phyloP scores from a whole-genome alignment of 495 filamentous ascomycete genomes.

The Aspergillus biplanus region DNA sequence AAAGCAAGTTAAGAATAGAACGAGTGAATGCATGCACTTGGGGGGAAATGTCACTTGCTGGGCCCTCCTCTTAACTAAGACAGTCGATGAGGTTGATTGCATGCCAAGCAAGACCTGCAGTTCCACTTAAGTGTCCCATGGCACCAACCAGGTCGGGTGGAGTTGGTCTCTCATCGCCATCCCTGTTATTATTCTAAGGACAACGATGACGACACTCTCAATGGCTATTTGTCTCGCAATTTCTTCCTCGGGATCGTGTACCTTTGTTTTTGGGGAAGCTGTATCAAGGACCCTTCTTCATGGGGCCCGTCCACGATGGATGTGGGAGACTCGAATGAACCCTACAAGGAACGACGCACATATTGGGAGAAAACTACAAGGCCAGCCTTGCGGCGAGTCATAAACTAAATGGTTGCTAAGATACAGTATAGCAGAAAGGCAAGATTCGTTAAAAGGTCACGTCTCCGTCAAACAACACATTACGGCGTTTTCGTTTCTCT shows the following conservation, averaged over 20 bases:
- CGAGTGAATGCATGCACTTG: not conserved
- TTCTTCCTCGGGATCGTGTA: not conserved
- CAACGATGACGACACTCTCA: not conserved
- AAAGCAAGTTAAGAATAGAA: not conserved
- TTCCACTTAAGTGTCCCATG: slow-evolving; percentile 1
- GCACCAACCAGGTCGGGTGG: slow-evolving; percentile 2
- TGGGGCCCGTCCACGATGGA: too few species aligned
- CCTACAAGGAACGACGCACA: not conserved
- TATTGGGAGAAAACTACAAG: slow-evolving; percentile 26
- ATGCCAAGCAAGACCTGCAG: slow-evolving; percentile 3
- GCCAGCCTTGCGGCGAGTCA: slow-evolving; percentile 39
- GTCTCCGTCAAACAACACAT: slow-evolving; percentile 30
- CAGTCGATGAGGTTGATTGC: slow-evolving; percentile 3
- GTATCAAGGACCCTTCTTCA: too few species aligned
- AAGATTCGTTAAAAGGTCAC: slow-evolving; percentile 45
- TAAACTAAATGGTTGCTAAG: slow-evolving; percentile 53
- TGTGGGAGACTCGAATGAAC: not conserved
- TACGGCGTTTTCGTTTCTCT: slow-evolving; percentile 27
- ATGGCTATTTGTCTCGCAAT: too few species aligned
- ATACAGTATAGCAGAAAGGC: slow-evolving; percentile 50
- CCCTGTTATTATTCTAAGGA: not conserved
- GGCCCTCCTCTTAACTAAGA: not conserved
- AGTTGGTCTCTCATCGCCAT: not conserved
- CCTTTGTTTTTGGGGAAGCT: not conserved
- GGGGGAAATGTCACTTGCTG: not conserved